Base-by-base conservation (phyloP, 1,139 yeast genomes). In the Magnusiomyces ingens region DNA sequence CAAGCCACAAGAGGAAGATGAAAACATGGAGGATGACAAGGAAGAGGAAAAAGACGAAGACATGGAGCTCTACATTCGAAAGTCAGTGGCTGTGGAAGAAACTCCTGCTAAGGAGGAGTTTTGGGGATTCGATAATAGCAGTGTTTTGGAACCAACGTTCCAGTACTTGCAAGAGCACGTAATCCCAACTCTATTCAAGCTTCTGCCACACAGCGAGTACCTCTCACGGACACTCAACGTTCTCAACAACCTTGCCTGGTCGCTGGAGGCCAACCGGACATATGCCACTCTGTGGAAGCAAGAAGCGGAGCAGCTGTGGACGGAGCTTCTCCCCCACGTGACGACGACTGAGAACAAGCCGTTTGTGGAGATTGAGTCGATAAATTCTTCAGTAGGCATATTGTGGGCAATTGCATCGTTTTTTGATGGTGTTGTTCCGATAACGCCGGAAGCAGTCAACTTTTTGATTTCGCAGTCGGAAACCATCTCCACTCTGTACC, bases 331-430 rank as follows among this genome's bases (percentile, higher is more conserved):
- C 3, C 57, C 61, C 10, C 55, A 51, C 18, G 51, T 62, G 12
- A 51, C 52, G 12, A 42, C 51, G 21, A 48, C 50, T 35, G 48
- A 50, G 11, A 67, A 45, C 13, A 6, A 43, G 12, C 18, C 41
- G 69, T 69, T 50, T 11, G 60, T 69, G 8, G 74, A 71, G 45
- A 49, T 69, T 11, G 75, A 71, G 12, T 64, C 71, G 11, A 78
- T 77, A 56, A 72, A 76, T 42, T 75, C 81, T 38, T 71, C 77
- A 29, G 69, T 84, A 54, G 85, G 84, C 58, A 73, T 79, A 1
- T 68, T 82, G 50, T 84, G 89, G 84, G 89, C 86, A 0, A 64
- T 81, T 15, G 62, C 79, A 11, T 76, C 78, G 58, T 67, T 79
- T 0, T 67, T 73, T 29, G 77, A 77, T 2, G 75, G 69, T n/a